phyloP scores from a whole-genome alignment of 2,329 filamentous ascomycete genomes.

The Nemania sp. region DNA sequence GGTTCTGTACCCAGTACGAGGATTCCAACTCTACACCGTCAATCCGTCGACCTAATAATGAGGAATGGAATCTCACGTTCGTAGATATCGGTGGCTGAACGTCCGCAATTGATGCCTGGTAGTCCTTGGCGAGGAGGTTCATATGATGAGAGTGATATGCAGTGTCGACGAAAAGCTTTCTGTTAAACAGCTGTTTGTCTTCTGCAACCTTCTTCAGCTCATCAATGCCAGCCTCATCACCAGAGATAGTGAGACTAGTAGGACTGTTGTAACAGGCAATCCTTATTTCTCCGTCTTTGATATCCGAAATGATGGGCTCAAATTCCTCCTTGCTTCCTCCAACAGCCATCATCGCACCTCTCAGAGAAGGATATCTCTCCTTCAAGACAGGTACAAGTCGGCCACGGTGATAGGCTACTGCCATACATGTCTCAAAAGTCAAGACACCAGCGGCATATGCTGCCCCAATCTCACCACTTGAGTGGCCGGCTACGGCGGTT shows the following conservation, averaged over 20 bases:
- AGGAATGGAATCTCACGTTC: conserved; percentile 60
- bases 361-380: conserved; percentile 54
- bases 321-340: conserved; percentile 60
- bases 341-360: conserved; percentile 68
- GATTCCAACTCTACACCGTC: conserved; percentile 55
- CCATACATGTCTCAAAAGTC: conserved; percentile 59
- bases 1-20: conserved; percentile 60
- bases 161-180: conserved; percentile 61
- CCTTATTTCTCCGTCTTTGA: conserved; percentile 52
- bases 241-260: conserved; percentile 63
- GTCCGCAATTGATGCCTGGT: conserved; percentile 54
- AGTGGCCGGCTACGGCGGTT: conserved; percentile 55
- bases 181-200: conserved; percentile 59
- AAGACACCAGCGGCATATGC: conserved; percentile 61
- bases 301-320: conserved; percentile 53
- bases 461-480: conserved; percentile 59
- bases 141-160: conserved; percentile 69
- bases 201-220: conserved; percentile 57
- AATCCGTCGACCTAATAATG: conserved; percentile 57
- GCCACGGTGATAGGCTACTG: conserved; percentile 63
- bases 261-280: conserved; percentile 66
- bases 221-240: conserved; percentile 59
- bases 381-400: conserved; percentile 59
- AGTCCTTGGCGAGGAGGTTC: conserved; percentile 62
- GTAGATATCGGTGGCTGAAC: conserved; percentile 50